Percentiles rank a stretch among this genome's conserved stretches.
These are phyloP conservation scores for Sicyos baderoa DNA, from an alignment of 306 rosid species.

Conservation along the genomic window DNA sequence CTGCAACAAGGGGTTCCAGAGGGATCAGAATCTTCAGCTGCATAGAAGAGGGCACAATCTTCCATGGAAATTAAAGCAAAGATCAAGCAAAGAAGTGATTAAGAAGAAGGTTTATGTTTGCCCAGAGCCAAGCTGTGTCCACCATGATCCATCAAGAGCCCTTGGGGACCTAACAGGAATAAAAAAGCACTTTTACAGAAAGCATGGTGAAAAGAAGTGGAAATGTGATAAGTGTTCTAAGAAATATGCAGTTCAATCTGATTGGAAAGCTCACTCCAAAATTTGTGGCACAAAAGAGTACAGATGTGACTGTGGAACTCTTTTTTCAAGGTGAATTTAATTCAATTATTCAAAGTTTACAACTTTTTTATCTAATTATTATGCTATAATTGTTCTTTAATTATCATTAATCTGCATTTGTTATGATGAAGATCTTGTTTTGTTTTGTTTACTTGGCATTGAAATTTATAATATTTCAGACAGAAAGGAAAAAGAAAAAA, in stretches of 20 bases:
- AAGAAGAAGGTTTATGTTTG: slow-evolving; percentile 2
- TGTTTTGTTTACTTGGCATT: neutral
- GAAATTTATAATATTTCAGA: neutral
- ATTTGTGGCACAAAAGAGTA: slow-evolving; percentile 26
- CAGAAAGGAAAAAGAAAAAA: too few species aligned
- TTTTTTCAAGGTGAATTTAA: slow-evolving; percentile 20
- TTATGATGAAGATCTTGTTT: neutral
- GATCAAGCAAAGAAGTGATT: slow-evolving; percentile 21
- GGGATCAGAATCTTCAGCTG: slow-evolving; percentile 24
- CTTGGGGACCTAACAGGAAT: slow-evolving; percentile 25
- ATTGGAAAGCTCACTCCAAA: slow-evolving; percentile 28
- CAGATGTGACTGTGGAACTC: slow-evolving; percentile 27
- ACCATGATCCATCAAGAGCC: slow-evolving; percentile 25
- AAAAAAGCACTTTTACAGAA: slow-evolving; percentile 25
- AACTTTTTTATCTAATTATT: neutral
- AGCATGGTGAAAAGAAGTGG: slow-evolving; percentile 30
- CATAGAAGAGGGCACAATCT: slow-evolving; percentile 27
- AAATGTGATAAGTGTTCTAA: slow-evolving; percentile 28
- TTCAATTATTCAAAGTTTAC: neutral
- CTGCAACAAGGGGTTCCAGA: slow-evolving; percentile 27
- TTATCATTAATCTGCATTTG: neutral
- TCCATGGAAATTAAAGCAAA: slow-evolving; percentile 27
- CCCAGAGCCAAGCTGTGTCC: slow-evolving; percentile 22
- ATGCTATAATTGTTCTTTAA: neutral
- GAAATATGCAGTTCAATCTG: slow-evolving; percentile 28